Evolutionary conservation across 1,284 basidiomycete genomes (phyloP), one percentile per base, ranked within the genome.

Genomic region (Papiliotrema fonsecae): DNA sequence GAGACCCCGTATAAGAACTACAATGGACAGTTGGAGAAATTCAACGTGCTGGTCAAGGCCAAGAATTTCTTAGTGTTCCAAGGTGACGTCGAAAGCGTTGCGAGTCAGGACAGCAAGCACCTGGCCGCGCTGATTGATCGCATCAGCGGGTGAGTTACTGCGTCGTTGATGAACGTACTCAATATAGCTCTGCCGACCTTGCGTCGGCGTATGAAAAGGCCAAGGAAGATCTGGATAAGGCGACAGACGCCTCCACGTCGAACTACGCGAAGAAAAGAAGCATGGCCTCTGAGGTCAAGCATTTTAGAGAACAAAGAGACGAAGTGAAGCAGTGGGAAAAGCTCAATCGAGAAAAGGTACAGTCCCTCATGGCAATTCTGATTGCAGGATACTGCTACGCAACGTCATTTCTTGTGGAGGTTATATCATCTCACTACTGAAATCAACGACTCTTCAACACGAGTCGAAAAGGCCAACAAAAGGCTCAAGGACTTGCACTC

Each of bases 1-100:
- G 77, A 81, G 11, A 87, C 93, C 41, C 85, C 87, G 0, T 92
- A 91, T 69, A 81, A 84, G 25, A 81, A 81, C 0, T 97, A 97
- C 76, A 93, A 93, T 56, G 77, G 83, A 11, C 85, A 88, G 16
- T 84, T 97, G 27, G 80, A 87, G 49, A 78, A 81, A 22, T 90
- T 94, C 73, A 97, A 97, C 67, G 90, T 99, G 64, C 87, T 98
- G 49, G 93, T 98, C 67, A 97, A 97, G 75, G 96, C 96, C 19
- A 97, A 97, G 77, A 98, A 98, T 77, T 98, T 98, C 67, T 84
- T 98, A 47, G 96, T 98, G n/a, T 99, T 99, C 76, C 92, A 97
- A 59, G 96, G 96, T 48, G 96, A 98, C 69, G 96, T 99, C 32
- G 96, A 98, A 75, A 89, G 91, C 2, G 89, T 99, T 40, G 96